Base-by-base conservation (phyloP, 2,329 filamentous ascomycete genomes). In the Calonectria leucothoes region DNA sequence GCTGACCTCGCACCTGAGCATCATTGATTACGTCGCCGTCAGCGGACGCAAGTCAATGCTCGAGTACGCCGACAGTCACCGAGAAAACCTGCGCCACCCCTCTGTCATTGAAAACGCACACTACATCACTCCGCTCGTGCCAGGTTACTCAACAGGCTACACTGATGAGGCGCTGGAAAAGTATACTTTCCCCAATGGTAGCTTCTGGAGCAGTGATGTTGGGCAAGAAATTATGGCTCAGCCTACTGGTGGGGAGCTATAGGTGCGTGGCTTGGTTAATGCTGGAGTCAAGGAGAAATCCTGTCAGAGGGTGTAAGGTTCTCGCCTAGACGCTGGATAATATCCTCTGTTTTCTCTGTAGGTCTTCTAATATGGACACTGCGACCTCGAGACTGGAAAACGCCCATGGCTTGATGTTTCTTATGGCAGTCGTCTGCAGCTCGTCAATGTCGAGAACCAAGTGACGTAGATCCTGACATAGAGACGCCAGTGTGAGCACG, bases 151-250 rank as follows among this genome's bases (percentile, higher is more conserved):
- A 5, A 82, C 76, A 11, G 82, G 81, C 0, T 98, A 98, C 84
- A 96, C 94, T 81, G 95, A 98, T 2, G 95, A 98, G 91, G 98
- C 98, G 94, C 96, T 98, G 94, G 94, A 95, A 75, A 85, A 85
- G 78, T 98, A 89, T 82, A 89, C 90, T 59, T 98, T 91, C 83
- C 95, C 95, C 1, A 74, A 74, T 25, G 82, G 82, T 1, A 81
- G 73, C 48, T 83, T 83, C 71, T 83, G 82, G 82, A 74, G 65
- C 4, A 81, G 77, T 45, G 81, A 82, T 10, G 73, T 82, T 66
- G 82, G 82, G 5, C 68, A 71, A 51, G 74, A 82, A 59, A 82
- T 83, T 23, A 81, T 81, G 11, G 77, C 76, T 7, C 79, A 81
- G 57, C 81, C 81, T n/a, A 83, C 81, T 23, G 81, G 80, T 15